phyloP scores from a whole-genome alignment of 352 stramenopile species.

The Globisporangium polare region DNA sequence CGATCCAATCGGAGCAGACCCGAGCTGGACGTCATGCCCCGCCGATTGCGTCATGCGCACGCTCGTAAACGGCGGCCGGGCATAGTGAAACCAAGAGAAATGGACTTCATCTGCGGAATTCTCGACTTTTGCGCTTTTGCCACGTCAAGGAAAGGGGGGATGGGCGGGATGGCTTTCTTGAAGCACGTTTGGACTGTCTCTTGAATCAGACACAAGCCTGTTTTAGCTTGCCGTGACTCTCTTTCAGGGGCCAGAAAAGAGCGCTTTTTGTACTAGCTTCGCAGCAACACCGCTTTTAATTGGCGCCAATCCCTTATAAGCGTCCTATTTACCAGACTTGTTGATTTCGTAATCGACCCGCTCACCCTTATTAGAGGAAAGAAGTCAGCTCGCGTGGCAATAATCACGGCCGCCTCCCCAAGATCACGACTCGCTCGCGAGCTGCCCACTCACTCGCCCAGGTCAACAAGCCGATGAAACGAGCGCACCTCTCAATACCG shows the following conservation, averaged over 20 bases:
- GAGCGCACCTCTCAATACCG: too few species aligned
- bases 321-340: too few species aligned
- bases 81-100: neutral
- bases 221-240: too few species aligned
- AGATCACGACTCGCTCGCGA: neutral
- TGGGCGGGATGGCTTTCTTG: neutral
- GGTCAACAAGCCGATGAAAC: too few species aligned
- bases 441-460: neutral
- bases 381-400: neutral
- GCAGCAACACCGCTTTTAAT: too few species aligned
- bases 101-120: neutral
- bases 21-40: neutral
- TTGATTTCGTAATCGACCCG: too few species aligned
- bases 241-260: too few species aligned
- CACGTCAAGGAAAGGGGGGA: neutral
- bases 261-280: too few species aligned
- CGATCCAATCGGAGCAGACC: neutral
- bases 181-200: neutral
- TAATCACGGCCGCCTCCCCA: neutral
- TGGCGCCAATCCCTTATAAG: too few species aligned
- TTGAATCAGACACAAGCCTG: neutral
- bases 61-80: neutral
- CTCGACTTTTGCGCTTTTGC: neutral
- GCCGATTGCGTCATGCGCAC: neutral
- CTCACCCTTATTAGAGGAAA: too few species aligned